Evolutionary conservation across 495 filamentous ascomycete genomes (phyloP).

Genomic region (Talaromyces thailandensis): DNA sequence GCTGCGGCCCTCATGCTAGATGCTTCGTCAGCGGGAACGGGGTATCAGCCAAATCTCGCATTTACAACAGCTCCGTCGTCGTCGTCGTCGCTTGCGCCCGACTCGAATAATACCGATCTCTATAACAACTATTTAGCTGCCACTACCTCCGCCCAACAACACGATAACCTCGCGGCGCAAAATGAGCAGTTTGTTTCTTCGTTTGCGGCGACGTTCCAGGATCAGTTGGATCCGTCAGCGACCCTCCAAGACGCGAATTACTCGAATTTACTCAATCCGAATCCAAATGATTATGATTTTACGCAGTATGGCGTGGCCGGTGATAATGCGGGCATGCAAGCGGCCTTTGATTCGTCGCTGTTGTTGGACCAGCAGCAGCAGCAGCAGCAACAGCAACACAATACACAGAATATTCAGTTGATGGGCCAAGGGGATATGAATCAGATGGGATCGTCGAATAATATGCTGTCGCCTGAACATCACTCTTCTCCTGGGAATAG

Average conservation of each 20-base stretch:
- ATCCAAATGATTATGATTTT: constrained; percentile 29
- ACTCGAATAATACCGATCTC: constrained; percentile 16
- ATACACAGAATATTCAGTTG: constrained; percentile 21
- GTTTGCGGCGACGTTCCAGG: constrained; percentile 27
- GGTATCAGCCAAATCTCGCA: constrained; percentile 18
- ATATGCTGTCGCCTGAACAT: constrained; percentile 57
- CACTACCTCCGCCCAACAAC: constrained; percentile 15
- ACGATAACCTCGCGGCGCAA: constrained; percentile 23
- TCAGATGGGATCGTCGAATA: constrained; percentile 66
- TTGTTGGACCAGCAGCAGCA: constrained; percentile 40
- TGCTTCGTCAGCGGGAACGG: constrained; percentile 17
- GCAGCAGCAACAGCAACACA: constrained; percentile 24
- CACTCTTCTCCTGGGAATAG: constrained; percentile 38
- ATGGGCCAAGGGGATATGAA: constrained; percentile 59
- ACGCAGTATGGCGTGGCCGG: constrained; percentile 28
- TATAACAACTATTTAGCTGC: constrained; percentile 20
- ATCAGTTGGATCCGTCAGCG: constrained; percentile 24
- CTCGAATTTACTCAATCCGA: constrained; percentile 29
- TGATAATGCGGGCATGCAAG: constrained; percentile 20
- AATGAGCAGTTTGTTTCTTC: constrained; percentile 28
- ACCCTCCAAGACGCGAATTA: constrained; percentile 30
- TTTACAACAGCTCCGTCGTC: constrained; percentile 11
- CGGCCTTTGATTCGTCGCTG: constrained; percentile 27
- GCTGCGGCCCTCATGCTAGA: constrained; percentile 25
- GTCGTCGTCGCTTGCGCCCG: constrained; percentile 10